Percentiles rank a stretch among this genome's conserved stretches.
Conservation (phyloP, 2,329 filamentous ascomycete species). For the Xylaria sp. region DNA sequence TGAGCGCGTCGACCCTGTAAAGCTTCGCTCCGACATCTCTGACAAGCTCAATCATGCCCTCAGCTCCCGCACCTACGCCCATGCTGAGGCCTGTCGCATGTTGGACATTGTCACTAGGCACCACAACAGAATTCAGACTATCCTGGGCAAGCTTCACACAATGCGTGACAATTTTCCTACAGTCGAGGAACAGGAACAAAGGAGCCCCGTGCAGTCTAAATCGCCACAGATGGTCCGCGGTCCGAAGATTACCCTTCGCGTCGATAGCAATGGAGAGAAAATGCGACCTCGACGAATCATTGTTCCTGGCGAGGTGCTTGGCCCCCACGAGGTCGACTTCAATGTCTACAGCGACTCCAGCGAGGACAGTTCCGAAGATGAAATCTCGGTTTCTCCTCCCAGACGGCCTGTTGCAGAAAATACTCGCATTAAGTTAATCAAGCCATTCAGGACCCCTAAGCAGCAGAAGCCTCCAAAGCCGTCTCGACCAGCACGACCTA, state of each 20-base stretch:
- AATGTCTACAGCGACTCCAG: conserved; percentile 65
- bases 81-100: conserved; percentile 72
- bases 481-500: conserved; percentile 44
- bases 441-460: conserved; percentile 59
- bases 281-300: conserved; percentile 66
- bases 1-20: conserved; percentile 59
- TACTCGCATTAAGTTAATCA: conserved; percentile 63
- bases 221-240: conserved; percentile 64
- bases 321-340: conserved; percentile 72
- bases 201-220: conserved; percentile 62
- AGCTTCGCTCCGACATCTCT: conserved; percentile 70
- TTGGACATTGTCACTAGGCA: conserved; percentile 71
- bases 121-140: conserved; percentile 67
- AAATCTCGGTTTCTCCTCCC: conserved; percentile 55
- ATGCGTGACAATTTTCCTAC: conserved; percentile 70
- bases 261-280: conserved; percentile 58
- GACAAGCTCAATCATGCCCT: conserved; percentile 64
- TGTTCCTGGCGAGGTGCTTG: conserved; percentile 72
- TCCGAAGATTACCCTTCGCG: conserved; percentile 58
- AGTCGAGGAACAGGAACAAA: conserved; percentile 60
- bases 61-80: conserved; percentile 66
- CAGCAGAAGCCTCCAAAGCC: conserved; percentile 52
- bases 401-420: conserved; percentile 51
- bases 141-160: conserved; percentile 66
- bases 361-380: conserved; percentile 64